Percentiles rank a stretch among this genome's conserved stretches.
Evolutionary conservation across 768 basidiomycete genomes (phyloP).

Genomic region (Lentinula aciculospora): DNA sequence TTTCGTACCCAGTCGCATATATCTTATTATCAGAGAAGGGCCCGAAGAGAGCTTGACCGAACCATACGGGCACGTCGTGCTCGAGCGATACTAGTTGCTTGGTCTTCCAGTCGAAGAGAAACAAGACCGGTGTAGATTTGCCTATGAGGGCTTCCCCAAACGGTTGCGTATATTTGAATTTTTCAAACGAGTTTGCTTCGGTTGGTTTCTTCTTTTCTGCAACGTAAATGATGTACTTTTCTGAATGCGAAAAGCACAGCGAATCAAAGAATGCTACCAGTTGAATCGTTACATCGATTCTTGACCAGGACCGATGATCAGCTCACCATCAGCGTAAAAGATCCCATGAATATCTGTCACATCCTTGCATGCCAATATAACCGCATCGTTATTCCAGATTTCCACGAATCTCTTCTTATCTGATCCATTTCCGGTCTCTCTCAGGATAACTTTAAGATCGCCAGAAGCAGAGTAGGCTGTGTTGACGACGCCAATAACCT

Average conservation of each 20-base stretch:
- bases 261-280: conserved; percentile 45
- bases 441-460: conserved; percentile 39
- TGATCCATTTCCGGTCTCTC: conserved; percentile 26
- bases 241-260: conserved; percentile 48
- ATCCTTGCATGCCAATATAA: conserved; percentile 42
- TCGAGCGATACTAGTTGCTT: conserved; percentile 8
- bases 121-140: conserved; percentile 47
- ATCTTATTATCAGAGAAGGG: conserved; percentile 25
- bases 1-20: conserved; percentile 59
- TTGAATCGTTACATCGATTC: not conserved
- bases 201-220: conserved; percentile 44
- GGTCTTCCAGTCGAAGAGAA: conserved; percentile 44
- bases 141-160: conserved; percentile 60
- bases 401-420: conserved; percentile 51
- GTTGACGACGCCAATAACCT: conserved; percentile 33
- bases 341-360: conserved; percentile 53
- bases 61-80: conserved; percentile 24
- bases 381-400: conserved; percentile 41
- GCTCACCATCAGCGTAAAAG: conserved; percentile 59
- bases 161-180: conserved; percentile 51
- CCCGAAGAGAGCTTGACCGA: conserved; percentile 54
- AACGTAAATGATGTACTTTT: conserved; percentile 49
- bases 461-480: conserved; percentile 34
- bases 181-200: conserved; percentile 18
- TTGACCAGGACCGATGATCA: not conserved